Base-by-base conservation (phyloP, 129 eudicot species). In the Kitagawia praeruptora region DNA sequence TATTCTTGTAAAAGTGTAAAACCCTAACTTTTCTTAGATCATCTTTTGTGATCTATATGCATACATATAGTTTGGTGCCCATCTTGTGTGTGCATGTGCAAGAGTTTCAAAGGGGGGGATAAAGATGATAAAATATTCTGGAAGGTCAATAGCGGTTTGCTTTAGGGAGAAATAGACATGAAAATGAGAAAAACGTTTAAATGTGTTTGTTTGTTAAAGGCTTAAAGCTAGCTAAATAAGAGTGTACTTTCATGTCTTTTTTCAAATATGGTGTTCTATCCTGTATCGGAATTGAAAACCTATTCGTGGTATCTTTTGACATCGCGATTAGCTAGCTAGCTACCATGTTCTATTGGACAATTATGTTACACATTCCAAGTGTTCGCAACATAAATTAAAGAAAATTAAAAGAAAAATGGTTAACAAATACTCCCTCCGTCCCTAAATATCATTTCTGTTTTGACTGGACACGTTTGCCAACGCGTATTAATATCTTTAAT, bases 111-210 rank as follows among this genome's bases (percentile, higher is more conserved):
- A 4, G 12, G 41, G 0, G 49, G 2, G 2, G 47, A 0, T 9
- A 44, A 44, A 14, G 41, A 31, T 13, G 34, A 67, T 61, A 61
- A 2, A 61, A 67, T 12, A 31, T 27, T 67, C 73, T 67, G 73
- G 73, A 67, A 67, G 73, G 73, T 67, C 73, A 67, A 67, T 67
- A 67, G 39, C 10, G 41, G 41, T 34, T 67, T 67, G 41, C 71
- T 66, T 66, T 28, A 31, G 21, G 37, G 72, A 4, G 21, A 21
- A 31, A 31, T 58, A n/a, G 8, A 61, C 1, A 34, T n/a, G 41
- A 67, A 67, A 67, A 31, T 67, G 73, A 27, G 39, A 0, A 31
- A 31, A 4, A 67, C 73, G 73, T 67, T 67, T 66, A 31, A 67
- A 66, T 66, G 11, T 66, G 71, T 66, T 66, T 12, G 41, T 67